Evolutionary conservation across 164 flowering plant species (phyloP).

Genomic region (Liquidambar formosana): DNA sequence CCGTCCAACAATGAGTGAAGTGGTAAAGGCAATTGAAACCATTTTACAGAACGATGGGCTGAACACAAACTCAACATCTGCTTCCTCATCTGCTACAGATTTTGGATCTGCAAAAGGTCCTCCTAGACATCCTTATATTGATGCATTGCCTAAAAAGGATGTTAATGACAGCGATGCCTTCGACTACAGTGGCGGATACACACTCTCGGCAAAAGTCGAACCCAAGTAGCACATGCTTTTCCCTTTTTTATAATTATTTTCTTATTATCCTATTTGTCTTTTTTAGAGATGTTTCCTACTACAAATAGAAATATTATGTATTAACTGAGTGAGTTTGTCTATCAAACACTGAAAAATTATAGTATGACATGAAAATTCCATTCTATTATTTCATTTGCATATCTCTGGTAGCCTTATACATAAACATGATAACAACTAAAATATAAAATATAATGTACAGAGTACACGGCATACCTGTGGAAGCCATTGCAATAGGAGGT

Average conservation of each 20-base stretch:
- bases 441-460: too few species aligned
- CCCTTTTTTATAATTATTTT: not conserved
- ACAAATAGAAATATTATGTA: too few species aligned
- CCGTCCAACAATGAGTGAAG: conserved; percentile 84
- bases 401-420: too few species aligned
- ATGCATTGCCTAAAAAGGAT: conserved; percentile 41
- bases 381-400: too few species aligned
- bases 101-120: conserved; percentile 46
- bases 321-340: too few species aligned
- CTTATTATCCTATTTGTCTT: not conserved
- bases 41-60: conserved; percentile 73
- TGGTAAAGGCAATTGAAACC: conserved; percentile 72
- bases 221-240: conserved; percentile 51
- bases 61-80: conserved; percentile 69
- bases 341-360: too few species aligned
- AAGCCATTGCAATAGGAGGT: too few species aligned
- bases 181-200: conserved; percentile 80
- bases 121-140: conserved; percentile 58
- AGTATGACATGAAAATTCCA: too few species aligned
- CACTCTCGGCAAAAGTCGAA: conserved; percentile 55
- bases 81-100: conserved; percentile 86
- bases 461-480: too few species aligned
- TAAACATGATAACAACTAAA: too few species aligned
- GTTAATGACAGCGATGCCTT: conserved; percentile 46
- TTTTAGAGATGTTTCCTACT: too few species aligned